A percentile compares a stretch with the other conserved stretches of the same genome.
Evolutionary conservation across 2,329 filamentous ascomycete species (phyloP).

Genomic region (Hyphodiscus sp.): DNA sequence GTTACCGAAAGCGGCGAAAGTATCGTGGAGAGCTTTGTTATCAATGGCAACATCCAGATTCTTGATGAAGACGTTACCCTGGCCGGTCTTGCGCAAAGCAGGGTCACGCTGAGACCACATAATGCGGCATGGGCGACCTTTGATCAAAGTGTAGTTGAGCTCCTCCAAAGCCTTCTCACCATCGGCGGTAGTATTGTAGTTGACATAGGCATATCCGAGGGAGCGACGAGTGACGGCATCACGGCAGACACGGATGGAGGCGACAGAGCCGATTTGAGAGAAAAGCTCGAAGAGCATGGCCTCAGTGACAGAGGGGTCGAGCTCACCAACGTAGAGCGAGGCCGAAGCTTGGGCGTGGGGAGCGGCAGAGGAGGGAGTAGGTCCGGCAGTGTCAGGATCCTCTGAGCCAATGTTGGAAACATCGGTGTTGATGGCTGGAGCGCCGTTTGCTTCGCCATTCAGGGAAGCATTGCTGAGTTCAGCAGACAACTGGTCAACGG

Average conservation of each 20-base stretch:
- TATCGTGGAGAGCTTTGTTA: constrained; percentile 99
- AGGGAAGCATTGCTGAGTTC: constrained; percentile 69
- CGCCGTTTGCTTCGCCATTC: constrained; percentile 61
- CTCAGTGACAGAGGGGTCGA: constrained; percentile 95
- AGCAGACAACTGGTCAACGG: constrained; percentile 74
- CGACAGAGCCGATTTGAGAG: constrained; percentile 97
- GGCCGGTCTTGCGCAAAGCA: constrained; percentile 96
- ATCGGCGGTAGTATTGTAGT: constrained; percentile 97
- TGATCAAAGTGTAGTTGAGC: constrained; percentile 99
- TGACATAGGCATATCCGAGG: constrained; percentile 98
- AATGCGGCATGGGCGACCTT: constrained; percentile 97
- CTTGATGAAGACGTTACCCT: constrained; percentile 99
- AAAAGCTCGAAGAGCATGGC: constrained; percentile 99
- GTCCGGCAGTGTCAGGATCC: constrained; percentile 57
- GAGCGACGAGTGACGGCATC: constrained; percentile 98
- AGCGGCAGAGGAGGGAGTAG: constrained; percentile 63
- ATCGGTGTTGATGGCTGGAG: constrained; percentile 69
- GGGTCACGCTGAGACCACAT: constrained; percentile 99
- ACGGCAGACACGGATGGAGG: constrained; percentile 98
- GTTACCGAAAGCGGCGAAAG: constrained; percentile 97
- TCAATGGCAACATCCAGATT: constrained; percentile 98
- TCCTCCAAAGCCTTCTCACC: constrained; percentile 98
- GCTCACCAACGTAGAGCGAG: constrained; percentile 97
- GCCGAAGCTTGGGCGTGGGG: constrained; percentile 89
- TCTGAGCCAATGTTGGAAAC: constrained; percentile 50